These are phyloP conservation scores for Calycina marina DNA, from an alignment of 2,329 filamentous ascomycete genomes.

Conservation along the genomic window DNA sequence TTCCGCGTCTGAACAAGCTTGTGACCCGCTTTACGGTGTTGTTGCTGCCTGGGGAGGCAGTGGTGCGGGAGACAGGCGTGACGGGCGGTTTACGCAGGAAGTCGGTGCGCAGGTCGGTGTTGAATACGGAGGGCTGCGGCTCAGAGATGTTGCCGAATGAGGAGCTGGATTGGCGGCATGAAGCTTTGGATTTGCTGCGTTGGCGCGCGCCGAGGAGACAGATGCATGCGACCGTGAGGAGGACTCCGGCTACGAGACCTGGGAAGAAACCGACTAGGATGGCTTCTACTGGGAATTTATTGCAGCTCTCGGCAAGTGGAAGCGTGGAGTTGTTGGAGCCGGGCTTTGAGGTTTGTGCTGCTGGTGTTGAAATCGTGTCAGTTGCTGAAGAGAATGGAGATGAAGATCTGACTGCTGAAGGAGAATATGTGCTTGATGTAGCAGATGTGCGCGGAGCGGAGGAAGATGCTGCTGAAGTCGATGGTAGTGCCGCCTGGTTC, in stretches of 20 bases:
- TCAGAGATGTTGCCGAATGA: conserved; percentile 32
- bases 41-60: conserved; percentile 5
- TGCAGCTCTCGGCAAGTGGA: conserved; percentile 6
- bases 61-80: conserved; percentile 11
- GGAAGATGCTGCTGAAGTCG: conserved; percentile 9
- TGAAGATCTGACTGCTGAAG: conserved; percentile 10
- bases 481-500: conserved; percentile 30
- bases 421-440: conserved; percentile 11
- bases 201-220: conserved; percentile 22
- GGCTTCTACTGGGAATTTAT: conserved; percentile 15
- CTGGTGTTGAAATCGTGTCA: conserved; percentile 1
- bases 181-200: conserved; percentile 7
- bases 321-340: conserved; percentile 11
- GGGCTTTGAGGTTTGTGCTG: conserved; percentile 2
- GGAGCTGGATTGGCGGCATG: conserved; percentile 22
- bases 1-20: conserved; percentile 17
- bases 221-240: conserved; percentile 27
- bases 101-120: conserved; percentile 32
- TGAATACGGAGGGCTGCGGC: conserved; percentile 36
- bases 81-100: conserved; percentile 30
- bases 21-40: conserved; percentile 12
- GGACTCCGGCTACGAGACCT: conserved; percentile 29
- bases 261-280: conserved; percentile 23
- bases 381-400: conserved; percentile 10
- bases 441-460: conserved; percentile 13